Base-by-base conservation (phyloP, 345 rosid genomes). In the Durio zibethinus region DNA sequence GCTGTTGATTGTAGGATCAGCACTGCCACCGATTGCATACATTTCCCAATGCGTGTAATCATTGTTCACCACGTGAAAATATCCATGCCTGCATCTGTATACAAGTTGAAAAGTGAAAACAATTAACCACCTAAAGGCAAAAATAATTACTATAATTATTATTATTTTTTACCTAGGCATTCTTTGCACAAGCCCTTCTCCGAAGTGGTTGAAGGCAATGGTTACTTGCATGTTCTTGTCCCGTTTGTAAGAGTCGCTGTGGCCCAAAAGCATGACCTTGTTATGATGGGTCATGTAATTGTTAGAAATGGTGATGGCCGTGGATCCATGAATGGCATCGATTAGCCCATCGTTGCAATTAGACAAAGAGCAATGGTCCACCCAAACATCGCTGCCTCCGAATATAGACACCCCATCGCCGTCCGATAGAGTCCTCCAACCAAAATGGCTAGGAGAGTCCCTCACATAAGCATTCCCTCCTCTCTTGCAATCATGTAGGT, bases 11-110 rank as follows among this genome's bases (percentile, higher is more conserved):
- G 93, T 89, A 14, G 93, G 93, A 57, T 79, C 69, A 42, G 91
- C 91, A 86, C 93, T 89, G 11, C 93, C 93, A 23, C 93, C 93
- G 77, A 89, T 86, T 36, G 93, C 93, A 85, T 89, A 89, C 89
- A 89, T 89, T 68, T 82, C 77, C 92, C 92, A 89, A 66, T 89
- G 90, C 1, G 89, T 86, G 43, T 89, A 89, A 65, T 89, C 92
- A 75, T 89, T 89, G 72, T 89, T 89, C 85, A 89, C 92, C 83
- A 89, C 92, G 77, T 87, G 93, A 77, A 89, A 89, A 74, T 89
- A 89, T 6, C 93, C 91, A 68, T 85, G 91, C 63, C 93, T 85
- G 72, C 93, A 89, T 61, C 93, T 88, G 86, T 76, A 61, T 4
- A 0, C 11, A 38, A 57, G 4, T 18, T 27, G 54, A 47, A 45